Base-by-base conservation (phyloP, 176 grass and related monocot genomes). In the Elymus sibiricus region DNA sequence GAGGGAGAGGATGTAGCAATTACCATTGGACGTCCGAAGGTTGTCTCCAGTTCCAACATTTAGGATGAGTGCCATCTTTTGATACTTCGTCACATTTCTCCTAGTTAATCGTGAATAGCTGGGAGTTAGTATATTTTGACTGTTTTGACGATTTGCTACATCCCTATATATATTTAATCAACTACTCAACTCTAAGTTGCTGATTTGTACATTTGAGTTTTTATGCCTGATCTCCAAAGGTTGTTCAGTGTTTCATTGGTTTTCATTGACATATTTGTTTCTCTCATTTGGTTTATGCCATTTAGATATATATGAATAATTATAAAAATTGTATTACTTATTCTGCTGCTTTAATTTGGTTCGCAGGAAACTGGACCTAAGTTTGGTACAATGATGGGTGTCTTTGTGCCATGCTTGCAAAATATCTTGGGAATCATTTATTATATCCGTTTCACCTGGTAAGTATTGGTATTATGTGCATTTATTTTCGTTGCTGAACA, bases 391-490 rank as follows among this genome's bases (percentile, higher is more conserved):
- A 70, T 98, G 89, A 98, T 98, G 95, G 95, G 95, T 84, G 95
- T 98, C 51, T 94, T 98, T 87, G 91, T 98, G 58, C 95, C 95
- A 87, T 98, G 95, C 81, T 84, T 98, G 69, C 95, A 98, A 80
- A 98, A 95, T 84, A 98, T 98, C 69, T 86, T 98, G 89, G 95
- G 95, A 88, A 98, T 98, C 73, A 98, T 98, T 78, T 98, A 98
- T 89, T 98, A 98, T 81, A 98, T 98, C 78, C 93, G 95, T 83
- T 98, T 98, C 84, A 90, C 93, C 64, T 98, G 95, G 95, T 98
- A 66, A 77, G 68, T 86, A 81, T 82, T 64, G 0, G 27, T 66
- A 69, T 69, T 21, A n/a, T 25, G 22, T 70, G 24, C 21, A 24
- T 25, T 63, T 44, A 58, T 70, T 34, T 66, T 89, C 31, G 8